Evolutionary conservation across 2,329 filamentous ascomycete genomes (phyloP).

Genomic region (Didymella pomorum): DNA sequence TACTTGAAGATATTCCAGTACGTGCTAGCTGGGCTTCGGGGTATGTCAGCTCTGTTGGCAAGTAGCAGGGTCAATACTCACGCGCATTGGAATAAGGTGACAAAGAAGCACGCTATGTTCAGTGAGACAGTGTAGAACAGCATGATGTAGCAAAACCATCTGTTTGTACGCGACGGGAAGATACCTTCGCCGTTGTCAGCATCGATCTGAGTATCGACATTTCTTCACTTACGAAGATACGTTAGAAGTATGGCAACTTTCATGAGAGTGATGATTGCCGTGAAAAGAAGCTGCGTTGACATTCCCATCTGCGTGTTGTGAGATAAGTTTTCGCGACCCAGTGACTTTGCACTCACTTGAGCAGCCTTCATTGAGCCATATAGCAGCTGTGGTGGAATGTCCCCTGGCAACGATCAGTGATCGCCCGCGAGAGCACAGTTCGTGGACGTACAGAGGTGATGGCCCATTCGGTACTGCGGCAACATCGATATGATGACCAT

Average conservation of each 20-base stretch:
- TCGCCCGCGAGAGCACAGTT: not conserved
- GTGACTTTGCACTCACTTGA: slow-evolving; percentile 15
- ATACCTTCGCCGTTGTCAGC: slow-evolving; percentile 25
- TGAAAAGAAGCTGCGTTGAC: slow-evolving; percentile 36
- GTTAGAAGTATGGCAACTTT: slow-evolving; percentile 39
- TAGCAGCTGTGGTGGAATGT: slow-evolving; percentile 27
- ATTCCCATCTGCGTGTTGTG: slow-evolving; percentile 32
- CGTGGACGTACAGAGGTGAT: slow-evolving; percentile 37
- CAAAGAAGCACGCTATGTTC: slow-evolving; percentile 33
- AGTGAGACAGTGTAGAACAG: slow-evolving; percentile 34
- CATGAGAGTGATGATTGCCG: slow-evolving; percentile 35
- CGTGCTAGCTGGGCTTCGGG: slow-evolving; percentile 26
- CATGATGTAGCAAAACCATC: slow-evolving; percentile 40
- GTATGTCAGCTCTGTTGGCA: slow-evolving; percentile 2
- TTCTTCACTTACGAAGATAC: slow-evolving; percentile 26
- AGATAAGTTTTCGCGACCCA: not conserved
- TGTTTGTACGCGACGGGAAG: slow-evolving; percentile 39
- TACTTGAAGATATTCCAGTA: slow-evolving; percentile 42
- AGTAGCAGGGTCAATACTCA: slow-evolving; percentile 16
- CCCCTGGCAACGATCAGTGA: slow-evolving; percentile 27
- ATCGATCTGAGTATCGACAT: not conserved
- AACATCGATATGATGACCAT: slow-evolving; percentile 38
- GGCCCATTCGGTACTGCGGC: slow-evolving; percentile 39
- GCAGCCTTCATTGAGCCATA: slow-evolving; percentile 29
- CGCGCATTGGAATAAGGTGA: slow-evolving; percentile 42